These are phyloP conservation scores for Rhododendron ferrugineum DNA, from an alignment of 148 eudicot species.

Conservation along the genomic window DNA sequence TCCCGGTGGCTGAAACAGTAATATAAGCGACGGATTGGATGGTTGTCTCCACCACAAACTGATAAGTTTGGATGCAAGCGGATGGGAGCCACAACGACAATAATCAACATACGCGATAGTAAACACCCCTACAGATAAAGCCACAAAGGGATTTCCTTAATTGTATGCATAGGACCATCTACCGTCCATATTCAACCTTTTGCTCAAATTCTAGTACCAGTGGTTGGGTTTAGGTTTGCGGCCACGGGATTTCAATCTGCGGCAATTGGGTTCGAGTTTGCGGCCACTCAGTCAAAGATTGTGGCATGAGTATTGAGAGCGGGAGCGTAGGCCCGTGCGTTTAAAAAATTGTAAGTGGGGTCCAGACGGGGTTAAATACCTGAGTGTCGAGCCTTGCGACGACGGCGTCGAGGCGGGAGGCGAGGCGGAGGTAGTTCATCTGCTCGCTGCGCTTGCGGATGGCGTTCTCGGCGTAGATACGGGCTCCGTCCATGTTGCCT, in stretches of 20 bases:
- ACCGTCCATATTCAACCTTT: neutral
- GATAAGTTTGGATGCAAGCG: neutral
- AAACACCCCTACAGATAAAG: neutral
- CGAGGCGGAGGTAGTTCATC: conserved; percentile 54
- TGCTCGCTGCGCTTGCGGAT: conserved; percentile 57
- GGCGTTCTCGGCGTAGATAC: conserved; percentile 52
- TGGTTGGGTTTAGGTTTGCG: neutral
- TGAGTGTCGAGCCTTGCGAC: conserved; percentile 52
- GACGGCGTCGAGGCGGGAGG: conserved; percentile 62
- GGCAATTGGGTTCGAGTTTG: too few relatives aligned
- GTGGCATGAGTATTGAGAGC: neutral
- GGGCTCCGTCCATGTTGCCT: conserved; percentile 46
- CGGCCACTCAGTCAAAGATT: too few relatives aligned
- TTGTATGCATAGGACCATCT: neutral
- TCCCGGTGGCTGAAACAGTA: neutral
- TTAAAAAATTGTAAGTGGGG: neutral
- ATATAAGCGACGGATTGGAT: neutral
- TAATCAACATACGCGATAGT: neutral
- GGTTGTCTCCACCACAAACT: neutral
- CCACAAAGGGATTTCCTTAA: neutral
- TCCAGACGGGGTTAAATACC: neutral
- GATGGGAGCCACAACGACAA: too few relatives aligned
- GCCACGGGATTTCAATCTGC: neutral
- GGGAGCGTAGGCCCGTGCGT: neutral
- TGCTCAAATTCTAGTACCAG: neutral